Evolutionary conservation across 768 basidiomycete species (phyloP).

Genomic region (Trametes punicea): DNA sequence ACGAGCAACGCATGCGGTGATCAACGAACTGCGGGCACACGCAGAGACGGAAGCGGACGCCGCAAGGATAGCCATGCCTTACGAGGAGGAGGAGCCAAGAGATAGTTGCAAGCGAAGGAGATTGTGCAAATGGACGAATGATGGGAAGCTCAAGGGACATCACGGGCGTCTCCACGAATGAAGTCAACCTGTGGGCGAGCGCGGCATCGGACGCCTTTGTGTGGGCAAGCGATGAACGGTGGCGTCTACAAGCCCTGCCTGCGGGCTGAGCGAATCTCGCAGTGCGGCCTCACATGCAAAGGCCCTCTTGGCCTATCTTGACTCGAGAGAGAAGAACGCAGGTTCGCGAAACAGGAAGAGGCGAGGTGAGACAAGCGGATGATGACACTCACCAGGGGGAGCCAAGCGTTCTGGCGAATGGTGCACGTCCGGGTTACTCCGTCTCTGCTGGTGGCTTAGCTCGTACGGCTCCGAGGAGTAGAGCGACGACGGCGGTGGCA

Average conservation of each 20-base stretch:
- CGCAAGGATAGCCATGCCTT: not conserved
- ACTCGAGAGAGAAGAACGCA: not conserved
- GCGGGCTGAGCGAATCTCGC: not conserved
- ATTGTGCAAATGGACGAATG: not conserved
- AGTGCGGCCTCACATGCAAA: not conserved
- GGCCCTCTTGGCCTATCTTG: too few relatives aligned
- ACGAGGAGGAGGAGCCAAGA: too few relatives aligned
- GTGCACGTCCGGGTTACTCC: conserved; percentile 18
- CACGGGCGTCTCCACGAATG: not conserved
- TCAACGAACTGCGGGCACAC: not conserved
- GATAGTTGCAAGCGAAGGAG: not conserved
- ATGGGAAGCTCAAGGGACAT: not conserved
- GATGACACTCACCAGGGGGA: conserved; percentile 16
- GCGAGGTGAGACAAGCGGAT: not conserved
- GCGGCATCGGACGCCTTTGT: conserved; percentile 6
- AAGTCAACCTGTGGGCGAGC: not conserved
- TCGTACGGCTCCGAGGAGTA: conserved; percentile 22
- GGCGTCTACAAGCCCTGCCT: not conserved
- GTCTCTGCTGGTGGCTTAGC: conserved; percentile 12
- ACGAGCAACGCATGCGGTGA: not conserved
- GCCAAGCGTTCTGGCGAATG: conserved; percentile 21
- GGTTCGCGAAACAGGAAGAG: not conserved
- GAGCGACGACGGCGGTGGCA: conserved; percentile 25
- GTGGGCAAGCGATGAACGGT: not conserved
- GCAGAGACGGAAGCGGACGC: not conserved